A percentile compares a stretch with the other conserved stretches of the same genome.
These are phyloP conservation scores for Fusarium sp. DNA, from an alignment of 2,329 filamentous ascomycete genomes.

Conservation along the genomic window DNA sequence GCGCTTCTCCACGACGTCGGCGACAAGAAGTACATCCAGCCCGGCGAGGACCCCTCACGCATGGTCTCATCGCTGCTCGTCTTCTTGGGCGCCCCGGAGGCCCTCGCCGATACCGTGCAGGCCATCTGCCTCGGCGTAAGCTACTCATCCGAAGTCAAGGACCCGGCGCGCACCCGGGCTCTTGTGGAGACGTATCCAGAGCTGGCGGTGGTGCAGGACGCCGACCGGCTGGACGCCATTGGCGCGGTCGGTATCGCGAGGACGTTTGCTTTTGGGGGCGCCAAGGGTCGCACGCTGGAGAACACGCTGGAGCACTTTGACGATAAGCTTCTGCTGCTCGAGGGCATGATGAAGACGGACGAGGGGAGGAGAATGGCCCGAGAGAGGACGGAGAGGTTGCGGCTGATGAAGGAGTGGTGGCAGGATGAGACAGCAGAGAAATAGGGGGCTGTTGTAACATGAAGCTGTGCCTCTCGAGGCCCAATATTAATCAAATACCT, in stretches of 20 bases:
- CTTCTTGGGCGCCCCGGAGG: constrained; percentile 64
- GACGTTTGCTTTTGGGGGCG: constrained; percentile 72
- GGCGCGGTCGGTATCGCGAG: constrained; percentile 87
- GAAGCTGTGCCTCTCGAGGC: neutral
- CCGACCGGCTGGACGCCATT: constrained; percentile 90
- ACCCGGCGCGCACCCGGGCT: constrained; percentile 68
- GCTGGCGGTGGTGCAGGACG: constrained; percentile 85
- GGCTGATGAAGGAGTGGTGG: constrained; percentile 68
- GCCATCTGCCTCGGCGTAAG: constrained; percentile 80
- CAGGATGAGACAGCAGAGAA: constrained; percentile 57
- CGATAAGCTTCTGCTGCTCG: constrained; percentile 77
- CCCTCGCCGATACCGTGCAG: constrained; percentile 75
- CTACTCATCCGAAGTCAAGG: constrained; percentile 77
- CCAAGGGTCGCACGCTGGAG: constrained; percentile 67
- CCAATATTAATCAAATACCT: constrained; percentile 3
- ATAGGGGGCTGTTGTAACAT: neutral
- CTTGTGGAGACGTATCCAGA: constrained; percentile 72
- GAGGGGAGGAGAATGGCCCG: constrained; percentile 64
- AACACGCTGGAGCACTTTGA: constrained; percentile 79
- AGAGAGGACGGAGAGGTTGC: constrained; percentile 64
- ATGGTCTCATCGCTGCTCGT: constrained; percentile 66
- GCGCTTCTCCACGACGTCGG: constrained; percentile 89
- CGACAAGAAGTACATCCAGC: constrained; percentile 80
- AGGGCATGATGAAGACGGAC: constrained; percentile 72
- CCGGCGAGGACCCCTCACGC: constrained; percentile 66